phyloP scores from a whole-genome alignment of 441 rosid species.

The Pelargonium fulgidum region DNA sequence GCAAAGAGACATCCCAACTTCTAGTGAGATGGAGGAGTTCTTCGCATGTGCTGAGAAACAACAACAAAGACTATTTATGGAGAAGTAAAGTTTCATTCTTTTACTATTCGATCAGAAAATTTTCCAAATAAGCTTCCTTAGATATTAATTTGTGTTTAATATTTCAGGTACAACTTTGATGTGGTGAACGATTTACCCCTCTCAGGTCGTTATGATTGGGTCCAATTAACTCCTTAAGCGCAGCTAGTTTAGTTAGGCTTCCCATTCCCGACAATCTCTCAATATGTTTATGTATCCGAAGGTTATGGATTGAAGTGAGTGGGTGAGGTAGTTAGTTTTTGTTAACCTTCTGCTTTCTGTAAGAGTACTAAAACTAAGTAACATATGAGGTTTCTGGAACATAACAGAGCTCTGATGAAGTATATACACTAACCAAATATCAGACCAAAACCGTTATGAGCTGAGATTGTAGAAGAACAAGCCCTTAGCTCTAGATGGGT shows the following conservation, averaged over 20 bases:
- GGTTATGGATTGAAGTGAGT: conserved; percentile 8
- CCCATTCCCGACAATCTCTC: conserved; percentile 13
- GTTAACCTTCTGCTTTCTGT: no score
- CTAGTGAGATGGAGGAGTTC: conserved; percentile 49
- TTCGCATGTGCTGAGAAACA: conserved; percentile 50
- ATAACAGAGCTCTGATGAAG: conserved; percentile 26
- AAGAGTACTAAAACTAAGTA: background rate
- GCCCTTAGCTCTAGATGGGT: conserved; percentile 16
- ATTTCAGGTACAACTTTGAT: conserved; percentile 63
- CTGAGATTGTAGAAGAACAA: conserved; percentile 8
- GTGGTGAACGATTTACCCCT: conserved; percentile 48
- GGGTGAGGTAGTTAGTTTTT: conserved; percentile 12
- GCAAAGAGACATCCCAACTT: conserved; percentile 29
- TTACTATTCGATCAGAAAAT: background rate
- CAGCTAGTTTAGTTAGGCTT: background rate
- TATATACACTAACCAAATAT: conserved; percentile 29
- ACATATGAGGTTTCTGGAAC: conserved; percentile 34
- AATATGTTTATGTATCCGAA: no score
- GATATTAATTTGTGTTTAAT: background rate
- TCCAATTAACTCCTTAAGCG: conserved; percentile 33
- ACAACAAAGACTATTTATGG: conserved; percentile 40
- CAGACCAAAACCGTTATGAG: conserved; percentile 10
- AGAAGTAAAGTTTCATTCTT: conserved; percentile 35
- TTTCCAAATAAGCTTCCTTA: background rate
- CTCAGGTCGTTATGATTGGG: conserved; percentile 59